Conservation (phyloP, 495 filamentous ascomycete species). For the Collariella sp. region DNA sequence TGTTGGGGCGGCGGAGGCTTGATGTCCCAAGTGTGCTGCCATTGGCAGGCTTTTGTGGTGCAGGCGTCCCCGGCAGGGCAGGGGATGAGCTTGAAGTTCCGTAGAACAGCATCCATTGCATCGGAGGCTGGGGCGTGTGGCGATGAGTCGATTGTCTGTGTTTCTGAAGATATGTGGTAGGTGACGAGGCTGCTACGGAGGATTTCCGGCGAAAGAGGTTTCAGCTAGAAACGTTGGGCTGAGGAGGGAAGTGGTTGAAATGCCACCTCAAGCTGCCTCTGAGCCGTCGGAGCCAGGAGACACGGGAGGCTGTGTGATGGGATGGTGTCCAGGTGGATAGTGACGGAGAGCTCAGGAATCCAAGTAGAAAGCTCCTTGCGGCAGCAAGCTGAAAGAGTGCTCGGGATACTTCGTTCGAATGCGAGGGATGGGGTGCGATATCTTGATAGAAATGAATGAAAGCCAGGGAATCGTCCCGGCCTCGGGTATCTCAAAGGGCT, state of each 20-base stretch:
- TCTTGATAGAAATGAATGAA: too few species aligned
- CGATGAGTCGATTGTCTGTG: neutral
- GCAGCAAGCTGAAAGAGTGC: neutral
- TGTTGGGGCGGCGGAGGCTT: slow-evolving; percentile 3
- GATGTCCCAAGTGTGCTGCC: slow-evolving; percentile 32
- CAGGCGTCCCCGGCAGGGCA: slow-evolving; percentile 53
- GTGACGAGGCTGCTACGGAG: neutral
- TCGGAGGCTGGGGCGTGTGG: neutral
- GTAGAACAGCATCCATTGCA: slow-evolving; percentile 57
- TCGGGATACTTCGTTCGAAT: neutral
- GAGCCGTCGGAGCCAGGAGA: too few species aligned
- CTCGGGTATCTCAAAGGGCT: too few species aligned
- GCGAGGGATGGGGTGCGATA: too few species aligned
- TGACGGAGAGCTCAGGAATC: too few species aligned
- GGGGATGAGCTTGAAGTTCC: slow-evolving; percentile 53
- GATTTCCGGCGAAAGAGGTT: neutral
- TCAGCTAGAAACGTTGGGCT: neutral
- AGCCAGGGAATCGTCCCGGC: too few species aligned
- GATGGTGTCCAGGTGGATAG: neutral
- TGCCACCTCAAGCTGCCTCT: neutral
- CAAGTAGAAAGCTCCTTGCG: too few species aligned
- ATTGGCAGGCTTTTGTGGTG: slow-evolving; percentile 33
- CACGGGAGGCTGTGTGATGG: neutral
- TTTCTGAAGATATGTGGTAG: neutral
- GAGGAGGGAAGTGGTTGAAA: neutral